phyloP scores from a whole-genome alignment of 352 stramenopile species.

The Phytophthora idaei region DNA sequence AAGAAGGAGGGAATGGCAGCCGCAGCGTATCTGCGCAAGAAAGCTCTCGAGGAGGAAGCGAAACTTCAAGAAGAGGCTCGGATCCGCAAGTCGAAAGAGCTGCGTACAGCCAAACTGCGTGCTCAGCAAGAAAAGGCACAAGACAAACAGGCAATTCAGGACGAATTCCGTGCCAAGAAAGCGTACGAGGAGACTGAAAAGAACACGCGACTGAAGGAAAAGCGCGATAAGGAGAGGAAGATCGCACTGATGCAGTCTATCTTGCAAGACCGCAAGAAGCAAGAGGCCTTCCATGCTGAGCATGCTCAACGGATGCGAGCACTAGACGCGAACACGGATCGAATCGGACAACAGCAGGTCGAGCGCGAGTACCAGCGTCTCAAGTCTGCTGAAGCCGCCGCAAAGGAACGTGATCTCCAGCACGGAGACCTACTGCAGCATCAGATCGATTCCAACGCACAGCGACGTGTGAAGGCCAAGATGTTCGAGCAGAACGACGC shows the following conservation, averaged over 20 bases:
- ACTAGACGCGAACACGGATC: conserved; percentile 51
- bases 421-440: conserved; percentile 47
- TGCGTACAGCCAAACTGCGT: conserved; percentile 73
- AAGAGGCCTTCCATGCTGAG: conserved; percentile 57
- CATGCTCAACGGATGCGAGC: conserved; percentile 44
- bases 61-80: conserved; percentile 66
- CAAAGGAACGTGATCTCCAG: conserved; percentile 39
- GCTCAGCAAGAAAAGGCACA: conserved; percentile 84
- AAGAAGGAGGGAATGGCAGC: conserved; percentile 72
- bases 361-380: conserved; percentile 53
- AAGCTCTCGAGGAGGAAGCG: conserved; percentile 70
- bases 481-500: conserved; percentile 72
- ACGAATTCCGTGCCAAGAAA: conserved; percentile 79
- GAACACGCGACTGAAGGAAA: conserved; percentile 56
- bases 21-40: conserved; percentile 73
- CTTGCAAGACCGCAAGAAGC: conserved; percentile 54
- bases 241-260: conserved; percentile 55
- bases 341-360: conserved; percentile 45
- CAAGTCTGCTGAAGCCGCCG: conserved; percentile 36
- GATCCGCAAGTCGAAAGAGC: conserved; percentile 73
- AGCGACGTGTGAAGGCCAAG: conserved; percentile 58
- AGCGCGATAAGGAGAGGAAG: conserved; percentile 53
- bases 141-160: conserved; percentile 69
- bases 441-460: conserved; percentile 68
- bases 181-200: conserved; percentile 72